A percentile compares a stretch with the other conserved stretches of the same genome.
phyloP scores from a whole-genome alignment of 2,329 filamentous ascomycete genomes.

The Aspergillus sp. region DNA sequence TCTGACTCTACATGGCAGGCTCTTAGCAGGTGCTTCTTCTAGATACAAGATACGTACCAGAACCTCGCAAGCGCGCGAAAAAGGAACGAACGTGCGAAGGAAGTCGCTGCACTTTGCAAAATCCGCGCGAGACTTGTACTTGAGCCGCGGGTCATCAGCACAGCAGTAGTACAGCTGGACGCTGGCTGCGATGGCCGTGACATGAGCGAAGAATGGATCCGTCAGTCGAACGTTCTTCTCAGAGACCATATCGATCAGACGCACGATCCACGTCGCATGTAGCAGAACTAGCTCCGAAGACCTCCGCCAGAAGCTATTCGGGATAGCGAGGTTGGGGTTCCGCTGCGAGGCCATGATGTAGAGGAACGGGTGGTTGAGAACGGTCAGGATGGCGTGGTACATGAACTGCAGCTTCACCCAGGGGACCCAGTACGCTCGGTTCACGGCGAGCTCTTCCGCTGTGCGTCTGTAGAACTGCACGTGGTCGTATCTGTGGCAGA shows the following conservation, averaged over 20 bases:
- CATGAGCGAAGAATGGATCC: slow-evolving; percentile 59
- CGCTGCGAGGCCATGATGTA: slow-evolving; percentile 59
- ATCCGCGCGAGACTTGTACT: slow-evolving; percentile 58
- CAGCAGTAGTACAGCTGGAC: slow-evolving; percentile 61
- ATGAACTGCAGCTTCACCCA: slow-evolving; percentile 60
- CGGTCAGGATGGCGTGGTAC: slow-evolving; percentile 57
- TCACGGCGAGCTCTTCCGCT: slow-evolving; percentile 50
- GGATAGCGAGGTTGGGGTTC: slow-evolving; percentile 57
- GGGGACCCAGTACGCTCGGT: slow-evolving; percentile 56
- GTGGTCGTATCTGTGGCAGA: slow-evolving; percentile 58
- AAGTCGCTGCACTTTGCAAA: slow-evolving; percentile 58
- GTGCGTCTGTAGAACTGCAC: slow-evolving; percentile 58
- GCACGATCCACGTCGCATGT: slow-evolving; percentile 59
- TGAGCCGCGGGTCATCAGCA: slow-evolving; percentile 53
- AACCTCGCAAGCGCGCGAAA: slow-evolving; percentile 52
- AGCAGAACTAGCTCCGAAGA: slow-evolving; percentile 57
- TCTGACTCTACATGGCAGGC: slow-evolving; percentile 45
- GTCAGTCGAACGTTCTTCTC: slow-evolving; percentile 55
- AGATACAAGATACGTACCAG: slow-evolving; percentile 43
- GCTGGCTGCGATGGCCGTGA: slow-evolving; percentile 57
- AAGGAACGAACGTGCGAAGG: slow-evolving; percentile 53
- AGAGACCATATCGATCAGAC: slow-evolving; percentile 59
- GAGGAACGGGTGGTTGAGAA: slow-evolving; percentile 59
- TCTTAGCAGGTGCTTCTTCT: no score
- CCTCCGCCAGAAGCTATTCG: slow-evolving; percentile 59